A percentile compares a stretch with the other conserved stretches of the same genome.
phyloP scores from a whole-genome alignment of 495 filamentous ascomycete genomes.

The Barbatosphaeria neglecta region DNA sequence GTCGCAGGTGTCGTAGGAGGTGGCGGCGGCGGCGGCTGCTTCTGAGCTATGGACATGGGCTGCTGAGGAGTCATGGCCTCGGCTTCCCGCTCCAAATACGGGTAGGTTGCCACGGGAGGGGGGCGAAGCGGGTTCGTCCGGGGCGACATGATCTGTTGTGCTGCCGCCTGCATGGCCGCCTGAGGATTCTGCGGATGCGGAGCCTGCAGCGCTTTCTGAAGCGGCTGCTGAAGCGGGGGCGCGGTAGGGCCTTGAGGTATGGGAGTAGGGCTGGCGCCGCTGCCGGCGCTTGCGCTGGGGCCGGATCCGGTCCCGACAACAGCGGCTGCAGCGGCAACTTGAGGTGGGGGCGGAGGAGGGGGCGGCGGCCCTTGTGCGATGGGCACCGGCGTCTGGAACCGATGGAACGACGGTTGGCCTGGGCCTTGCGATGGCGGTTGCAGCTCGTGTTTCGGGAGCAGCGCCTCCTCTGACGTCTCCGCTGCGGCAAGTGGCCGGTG shows the following conservation, averaged over 20 bases:
- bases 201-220: constrained; percentile 10
- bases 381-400: constrained; percentile 26
- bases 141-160: constrained; percentile 30
- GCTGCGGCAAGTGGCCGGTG: constrained; percentile 44
- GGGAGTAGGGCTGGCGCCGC: constrained; percentile 7
- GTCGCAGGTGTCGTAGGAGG: no score
- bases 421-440: constrained; percentile 10
- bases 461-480: constrained; percentile 42
- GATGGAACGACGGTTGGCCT: constrained; percentile 11
- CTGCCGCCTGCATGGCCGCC: constrained; percentile 6
- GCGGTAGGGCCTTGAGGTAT: constrained; percentile 9
- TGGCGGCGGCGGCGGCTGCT: constrained; percentile 1
- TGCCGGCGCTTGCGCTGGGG: background rate
- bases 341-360: constrained; percentile 11
- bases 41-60: constrained; percentile 9
- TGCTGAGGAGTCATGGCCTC: constrained; percentile 5
- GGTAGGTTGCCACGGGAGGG: constrained; percentile 20
- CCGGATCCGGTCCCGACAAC: background rate
- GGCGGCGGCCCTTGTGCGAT: constrained; percentile 24
- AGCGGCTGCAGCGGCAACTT: constrained; percentile 4
- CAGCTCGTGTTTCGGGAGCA: constrained; percentile 33
- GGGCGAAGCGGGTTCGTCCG: constrained; percentile 22
- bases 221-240: constrained; percentile 11
- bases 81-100: constrained; percentile 15
- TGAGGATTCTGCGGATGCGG: constrained; percentile 11